Evolutionary conservation across 768 basidiomycete genomes (phyloP), one percentile per base, ranked within the genome.

Genomic region (Kondoa subrosea): DNA sequence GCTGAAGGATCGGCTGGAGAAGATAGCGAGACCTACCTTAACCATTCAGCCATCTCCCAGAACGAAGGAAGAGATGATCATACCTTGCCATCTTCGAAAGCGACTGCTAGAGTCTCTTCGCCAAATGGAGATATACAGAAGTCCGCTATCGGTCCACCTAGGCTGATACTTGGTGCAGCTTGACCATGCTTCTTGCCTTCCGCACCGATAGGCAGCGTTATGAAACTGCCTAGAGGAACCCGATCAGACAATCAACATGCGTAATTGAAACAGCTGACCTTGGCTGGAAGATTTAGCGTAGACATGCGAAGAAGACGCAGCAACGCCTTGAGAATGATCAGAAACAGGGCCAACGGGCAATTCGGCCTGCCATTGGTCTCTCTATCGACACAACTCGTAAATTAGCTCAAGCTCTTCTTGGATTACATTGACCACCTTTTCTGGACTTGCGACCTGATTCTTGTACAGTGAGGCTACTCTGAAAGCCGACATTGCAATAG

Each of bases 391-490:
- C n/a, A n/a, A n/a, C n/a, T n/a, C n/a, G n/a, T n/a, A n/a, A n/a
- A n/a, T n/a, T n/a, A n/a, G n/a, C n/a, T n/a, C n/a, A n/a, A n/a
- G n/a, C n/a, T n/a, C n/a, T n/a, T n/a, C n/a, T n/a, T n/a, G n/a
- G n/a, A n/a, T n/a, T n/a, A n/a, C n/a, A n/a, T n/a, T n/a, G n/a
- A n/a, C n/a, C n/a, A 15, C 72, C 57, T 73, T 73, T 17, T 69
- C 70, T 0, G 68, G 66, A 0, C 56, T 29, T 0, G 64, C 69
- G 0, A 67, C 25, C 2, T 69, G 66, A 29, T 73, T 73, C 66
- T 73, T 73, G 72, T 67, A 73, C 1, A 70, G 70, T 1, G 72
- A 73, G 2, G 63, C 57, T 17, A 29, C 71, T 65, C 72, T 69
- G 31, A 70, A 66, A 1, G 71, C 67, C 14, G 70, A 66, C 71